These are phyloP conservation scores for Neurospora sp. DNA, from an alignment of 495 filamentous ascomycete species.

Conservation along the genomic window DNA sequence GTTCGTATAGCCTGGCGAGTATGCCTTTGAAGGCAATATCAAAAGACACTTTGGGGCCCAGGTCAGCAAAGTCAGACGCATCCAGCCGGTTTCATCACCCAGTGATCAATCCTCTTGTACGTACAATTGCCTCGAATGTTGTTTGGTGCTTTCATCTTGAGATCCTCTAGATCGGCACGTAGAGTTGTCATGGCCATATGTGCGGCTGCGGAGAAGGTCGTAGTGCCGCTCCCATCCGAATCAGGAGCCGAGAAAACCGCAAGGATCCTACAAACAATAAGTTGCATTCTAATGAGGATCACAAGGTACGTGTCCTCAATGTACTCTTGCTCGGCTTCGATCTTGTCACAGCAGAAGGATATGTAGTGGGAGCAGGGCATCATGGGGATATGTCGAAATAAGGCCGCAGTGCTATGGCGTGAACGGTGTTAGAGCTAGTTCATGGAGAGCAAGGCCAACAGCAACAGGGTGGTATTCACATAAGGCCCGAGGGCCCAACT, in stretches of 20 bases:
- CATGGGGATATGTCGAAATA: constrained; percentile 11
- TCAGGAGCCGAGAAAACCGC: constrained; percentile 10
- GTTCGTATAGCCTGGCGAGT: constrained; percentile 16
- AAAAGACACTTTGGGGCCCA: constrained; percentile 6
- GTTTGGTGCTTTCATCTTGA: not conserved
- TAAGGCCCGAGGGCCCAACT: not conserved
- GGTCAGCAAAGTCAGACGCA: not conserved
- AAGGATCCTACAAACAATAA: constrained; percentile 3
- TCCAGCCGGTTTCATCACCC: not conserved
- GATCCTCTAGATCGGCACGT: constrained; percentile 9
- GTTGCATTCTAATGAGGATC: constrained; percentile 12
- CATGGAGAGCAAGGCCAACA: not conserved
- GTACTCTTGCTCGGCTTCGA: constrained; percentile 7
- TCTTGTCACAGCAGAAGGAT: constrained; percentile 10
- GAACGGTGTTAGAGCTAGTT: not conserved
- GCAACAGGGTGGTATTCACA: not conserved
- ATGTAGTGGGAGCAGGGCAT: constrained; percentile 10
- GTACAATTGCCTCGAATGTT: constrained; percentile 7
- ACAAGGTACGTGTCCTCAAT: constrained; percentile 12
- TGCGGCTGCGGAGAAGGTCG: constrained; percentile 2
- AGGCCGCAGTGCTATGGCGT: constrained; percentile 3
- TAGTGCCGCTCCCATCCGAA: not conserved
- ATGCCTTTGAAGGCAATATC: constrained; percentile 4
- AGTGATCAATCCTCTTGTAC: not conserved
- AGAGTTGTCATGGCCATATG: constrained; percentile 12